Base-by-base conservation (phyloP, 164 flowering plant genomes). In the Santalum album region DNA sequence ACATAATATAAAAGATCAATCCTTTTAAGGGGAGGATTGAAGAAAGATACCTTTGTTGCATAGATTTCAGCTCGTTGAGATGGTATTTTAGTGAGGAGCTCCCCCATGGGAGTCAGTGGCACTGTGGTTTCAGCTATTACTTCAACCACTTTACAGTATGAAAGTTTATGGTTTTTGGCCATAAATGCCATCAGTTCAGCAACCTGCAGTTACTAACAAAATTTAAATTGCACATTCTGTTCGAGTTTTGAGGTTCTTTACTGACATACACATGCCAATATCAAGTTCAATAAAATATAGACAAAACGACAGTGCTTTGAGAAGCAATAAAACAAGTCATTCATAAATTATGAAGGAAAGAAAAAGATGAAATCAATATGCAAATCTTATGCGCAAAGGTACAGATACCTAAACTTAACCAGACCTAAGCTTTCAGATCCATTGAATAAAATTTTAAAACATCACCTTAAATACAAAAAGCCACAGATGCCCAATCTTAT, bases 71-170 rank as follows among this genome's bases (percentile, higher is more conserved):
- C 59, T 25, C 90, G 74, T 55, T 82, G 71, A 48, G 87, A 77
- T 21, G 96, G 96, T 57, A 91, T 79, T 68, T 73, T 83, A 26
- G 68, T 51, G 55, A 88, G 96, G 55, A 91, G 95, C 18, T 81
- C 78, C 53, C 67, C 94, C 78, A 88, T 60, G 22, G 96, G 86
- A 51, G 75, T 76, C 68, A 83, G 67, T 55, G 95, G 90, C 22
- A 90, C 94, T 53, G 89, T 81, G 64, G 96, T 88, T 74, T 92
- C 96, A 22, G 98, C 98, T 71, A 92, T 63, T 56, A 79, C 98
- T 82, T 92, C 98, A 55, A 92, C 90, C 48, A 86, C 81, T 74
- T 92, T 92, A 69, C 85, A 82, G 66, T 68, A 86, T 35, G 98
- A 86, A 68, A 83, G 80, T 55, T 66, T 61, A 34, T 75, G 80